Evolutionary conservation across 768 basidiomycete genomes (phyloP), one percentile per base, ranked within the genome.

Genomic region (Dioszegia crocea): DNA sequence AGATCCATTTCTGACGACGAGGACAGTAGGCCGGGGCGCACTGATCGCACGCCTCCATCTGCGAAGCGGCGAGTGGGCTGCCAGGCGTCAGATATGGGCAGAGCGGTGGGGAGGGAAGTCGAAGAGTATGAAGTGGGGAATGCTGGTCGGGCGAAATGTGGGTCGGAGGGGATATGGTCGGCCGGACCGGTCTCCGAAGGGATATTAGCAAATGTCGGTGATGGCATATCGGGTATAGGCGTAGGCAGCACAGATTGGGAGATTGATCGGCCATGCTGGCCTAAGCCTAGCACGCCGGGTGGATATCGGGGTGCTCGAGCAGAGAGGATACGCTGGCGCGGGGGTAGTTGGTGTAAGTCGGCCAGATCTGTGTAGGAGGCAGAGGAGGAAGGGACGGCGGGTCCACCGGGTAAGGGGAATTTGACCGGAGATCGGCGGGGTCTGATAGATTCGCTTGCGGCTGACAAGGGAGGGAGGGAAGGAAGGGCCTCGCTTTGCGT

Each of bases 191-290:
- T 56, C 26, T 2, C 29, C 6, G 53, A 16, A 5, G 58, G 21
- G 12, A 41, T 40, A 8, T 49, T 53, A 21, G 57, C 10, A 14
- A 14, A 19, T 27, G 58, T 36, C 10, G 60, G 53, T 17, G 19
- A 27, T 9, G 40, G 36, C 19, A 26, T 17, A 16, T 48, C 36
- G 26, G 46, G 38, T 17, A 31, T 16, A 10, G 59, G 36, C 3
- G 44, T 17, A 45, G 61, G 36, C 6, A 73, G 60, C 16, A 63
- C 48, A 27, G 39, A 59, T 33, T 67, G 68, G 3, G 71, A 73
- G 5, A 51, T 60, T 4, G 68, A 69, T 44, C 71, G 63, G 17
- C 38, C 23, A 19, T 38, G 36, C 17, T 39, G 38, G 11, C 51
- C 12, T 8, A 53, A 23, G 11, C 51, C 12, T 8, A 53, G 51